Evolutionary conservation across 306 rosid species (phyloP).

Genomic region (Acacia melanoxylon): DNA sequence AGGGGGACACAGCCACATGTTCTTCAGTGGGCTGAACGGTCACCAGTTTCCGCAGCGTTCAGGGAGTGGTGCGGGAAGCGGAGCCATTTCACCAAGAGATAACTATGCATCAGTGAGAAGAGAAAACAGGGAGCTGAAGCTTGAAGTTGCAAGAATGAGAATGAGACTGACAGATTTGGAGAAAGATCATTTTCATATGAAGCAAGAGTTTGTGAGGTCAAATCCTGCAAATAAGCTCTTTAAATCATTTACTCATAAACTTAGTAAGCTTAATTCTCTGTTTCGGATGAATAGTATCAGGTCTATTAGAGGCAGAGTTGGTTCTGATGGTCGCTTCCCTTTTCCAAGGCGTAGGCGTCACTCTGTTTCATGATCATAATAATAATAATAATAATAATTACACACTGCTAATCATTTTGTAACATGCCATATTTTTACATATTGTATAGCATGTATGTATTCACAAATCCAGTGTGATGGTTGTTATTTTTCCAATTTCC

Average conservation of each 20-base stretch:
- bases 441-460: slow-evolving; percentile 23
- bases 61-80: slow-evolving; percentile 98
- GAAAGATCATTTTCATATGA: slow-evolving; percentile 92
- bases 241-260: slow-evolving; percentile 72
- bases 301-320: slow-evolving; percentile 51
- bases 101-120: slow-evolving; percentile 96
- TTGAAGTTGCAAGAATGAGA: slow-evolving; percentile 97
- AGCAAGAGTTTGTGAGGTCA: slow-evolving; percentile 85
- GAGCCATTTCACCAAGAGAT: slow-evolving; percentile 96
- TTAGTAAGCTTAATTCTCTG: slow-evolving; percentile 70
- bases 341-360: slow-evolving; percentile 93
- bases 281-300: slow-evolving; percentile 67
- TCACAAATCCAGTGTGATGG: slow-evolving; percentile 36
- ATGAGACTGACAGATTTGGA: slow-evolving; percentile 97
- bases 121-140: slow-evolving; percentile 94
- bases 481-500: slow-evolving; percentile 34
- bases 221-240: slow-evolving; percentile 80
- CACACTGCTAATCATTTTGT: background rate
- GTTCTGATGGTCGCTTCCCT: slow-evolving; percentile 70
- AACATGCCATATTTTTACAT: slow-evolving; percentile 31
- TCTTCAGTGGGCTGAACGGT: slow-evolving; percentile 73
- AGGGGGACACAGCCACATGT: slow-evolving; percentile 66
- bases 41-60: slow-evolving; percentile 82
- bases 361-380: slow-evolving; percentile 72
- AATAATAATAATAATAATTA: background rate